Evolutionary conservation across 2,329 filamentous ascomycete genomes (phyloP).

Genomic region (Scedosporium boydii): DNA sequence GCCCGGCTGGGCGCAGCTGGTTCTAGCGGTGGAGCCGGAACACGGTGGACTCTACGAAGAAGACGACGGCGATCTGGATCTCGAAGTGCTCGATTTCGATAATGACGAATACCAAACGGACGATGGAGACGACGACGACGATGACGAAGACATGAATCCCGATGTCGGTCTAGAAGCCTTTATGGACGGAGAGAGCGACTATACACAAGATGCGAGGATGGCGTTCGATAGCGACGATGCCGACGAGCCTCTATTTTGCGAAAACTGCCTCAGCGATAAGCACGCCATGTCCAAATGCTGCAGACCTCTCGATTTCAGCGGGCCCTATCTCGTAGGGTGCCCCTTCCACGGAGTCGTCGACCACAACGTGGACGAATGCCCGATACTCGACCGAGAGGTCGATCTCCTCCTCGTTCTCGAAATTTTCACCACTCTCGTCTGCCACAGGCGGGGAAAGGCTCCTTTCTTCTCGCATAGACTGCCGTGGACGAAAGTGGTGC

Average conservation of each 20-base stretch:
- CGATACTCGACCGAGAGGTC: not conserved
- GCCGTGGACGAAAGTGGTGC: conserved; percentile 3
- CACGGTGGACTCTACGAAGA: not conserved
- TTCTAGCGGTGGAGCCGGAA: not conserved
- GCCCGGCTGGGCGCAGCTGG: conserved; percentile 1
- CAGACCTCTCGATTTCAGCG: not conserved
- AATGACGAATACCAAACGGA: not conserved
- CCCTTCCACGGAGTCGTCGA: not conserved
- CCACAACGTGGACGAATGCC: conserved; percentile 4
- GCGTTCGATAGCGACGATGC: not conserved
- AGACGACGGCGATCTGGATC: not conserved
- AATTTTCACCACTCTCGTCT: not conserved
- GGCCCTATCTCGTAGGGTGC: not conserved
- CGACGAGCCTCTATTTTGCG: not conserved
- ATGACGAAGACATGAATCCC: not conserved
- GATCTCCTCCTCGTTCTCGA: not conserved
- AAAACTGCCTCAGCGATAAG: not conserved
- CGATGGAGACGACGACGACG: not conserved
- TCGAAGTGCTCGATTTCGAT: conserved; percentile 1
- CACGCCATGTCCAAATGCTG: not conserved
- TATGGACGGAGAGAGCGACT: not conserved
- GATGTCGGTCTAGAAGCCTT: not conserved
- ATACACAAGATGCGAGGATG: not conserved
- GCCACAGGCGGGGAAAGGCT: not conserved
- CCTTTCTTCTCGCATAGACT: conserved; percentile 2